These are phyloP conservation scores for Candolleomyces efflorescens DNA, from an alignment of 768 basidiomycete genomes.

Conservation along the genomic window DNA sequence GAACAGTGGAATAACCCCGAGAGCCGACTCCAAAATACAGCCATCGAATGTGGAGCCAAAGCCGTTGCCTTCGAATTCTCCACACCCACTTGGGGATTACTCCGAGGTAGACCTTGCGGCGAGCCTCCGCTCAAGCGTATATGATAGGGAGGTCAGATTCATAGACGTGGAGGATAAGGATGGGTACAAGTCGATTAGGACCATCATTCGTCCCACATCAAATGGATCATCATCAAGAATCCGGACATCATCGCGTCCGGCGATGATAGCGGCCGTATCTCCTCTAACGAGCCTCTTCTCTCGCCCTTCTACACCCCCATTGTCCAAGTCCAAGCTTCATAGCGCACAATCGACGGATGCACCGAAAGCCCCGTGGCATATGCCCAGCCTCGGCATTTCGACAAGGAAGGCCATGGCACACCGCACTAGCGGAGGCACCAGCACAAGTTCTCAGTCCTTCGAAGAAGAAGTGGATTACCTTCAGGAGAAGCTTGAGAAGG, in stretches of 20 bases:
- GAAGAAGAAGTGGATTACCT: constrained; percentile 5
- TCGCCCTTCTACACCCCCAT: not conserved
- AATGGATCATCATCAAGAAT: not conserved
- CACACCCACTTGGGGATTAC: not conserved
- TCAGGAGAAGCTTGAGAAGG: constrained; percentile 3
- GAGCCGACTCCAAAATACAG: not conserved
- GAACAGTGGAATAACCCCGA: not conserved
- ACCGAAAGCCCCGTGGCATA: not conserved
- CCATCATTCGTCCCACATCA: constrained; percentile 1
- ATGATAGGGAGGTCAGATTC: not conserved
- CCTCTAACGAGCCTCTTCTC: not conserved
- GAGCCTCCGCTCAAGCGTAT: not conserved
- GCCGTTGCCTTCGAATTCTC: not conserved
- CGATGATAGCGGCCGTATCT: not conserved
- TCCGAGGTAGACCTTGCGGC: not conserved
- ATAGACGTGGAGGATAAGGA: not conserved
- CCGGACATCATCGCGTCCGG: not conserved
- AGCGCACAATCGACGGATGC: not conserved
- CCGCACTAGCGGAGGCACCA: not conserved
- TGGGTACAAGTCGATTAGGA: constrained; percentile 1
- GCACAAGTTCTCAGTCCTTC: not conserved
- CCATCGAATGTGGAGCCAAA: not conserved
- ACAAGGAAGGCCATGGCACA: not conserved
- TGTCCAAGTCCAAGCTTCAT: not conserved
- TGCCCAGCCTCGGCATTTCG: not conserved